Percentiles rank a stretch among this genome's conserved stretches.
phyloP scores from a whole-genome alignment of 2,329 filamentous ascomycete species.

The Ophiostoma sp. region DNA sequence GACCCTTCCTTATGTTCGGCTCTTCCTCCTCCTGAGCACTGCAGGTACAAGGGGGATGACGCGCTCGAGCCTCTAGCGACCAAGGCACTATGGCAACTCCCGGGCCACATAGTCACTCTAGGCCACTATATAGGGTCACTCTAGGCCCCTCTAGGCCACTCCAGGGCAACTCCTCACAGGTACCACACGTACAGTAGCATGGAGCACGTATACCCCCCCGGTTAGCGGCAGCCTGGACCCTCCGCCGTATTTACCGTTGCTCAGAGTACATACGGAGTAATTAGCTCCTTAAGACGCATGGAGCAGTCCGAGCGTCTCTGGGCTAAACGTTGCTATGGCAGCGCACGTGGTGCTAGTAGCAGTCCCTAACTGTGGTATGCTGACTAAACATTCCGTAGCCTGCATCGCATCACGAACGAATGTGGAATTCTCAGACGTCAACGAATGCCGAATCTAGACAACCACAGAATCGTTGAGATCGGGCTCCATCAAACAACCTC shows the following conservation, averaged over 20 bases:
- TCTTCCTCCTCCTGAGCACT: slow-evolving; percentile 17
- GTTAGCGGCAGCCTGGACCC: background rate
- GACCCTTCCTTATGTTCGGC: background rate
- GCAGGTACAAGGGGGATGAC: slow-evolving; percentile 20
- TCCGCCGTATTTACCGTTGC: background rate
- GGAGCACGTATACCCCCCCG: slow-evolving; percentile 12
- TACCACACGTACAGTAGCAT: background rate
- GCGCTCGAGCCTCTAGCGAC: slow-evolving; percentile 24
- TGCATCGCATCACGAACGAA: too few species aligned
- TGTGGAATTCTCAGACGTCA: too few species aligned
- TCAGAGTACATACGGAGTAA: too few species aligned
- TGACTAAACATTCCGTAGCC: background rate
- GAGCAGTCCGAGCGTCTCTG: too few species aligned
- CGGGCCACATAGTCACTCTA: background rate
- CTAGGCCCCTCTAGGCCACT: background rate
- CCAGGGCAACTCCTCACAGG: background rate
- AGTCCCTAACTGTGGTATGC: background rate
- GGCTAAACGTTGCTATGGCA: slow-evolving; percentile 23
- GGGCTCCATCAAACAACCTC: too few species aligned
- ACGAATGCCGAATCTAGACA: too few species aligned
- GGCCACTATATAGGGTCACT: too few species aligned
- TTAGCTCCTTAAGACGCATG: too few species aligned
- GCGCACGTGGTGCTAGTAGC: slow-evolving; percentile 22
- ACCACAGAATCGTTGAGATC: too few species aligned
- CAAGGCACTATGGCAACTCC: background rate